These are phyloP conservation scores for Lepraria neglecta DNA, from an alignment of 495 filamentous ascomycete species.

Conservation along the genomic window DNA sequence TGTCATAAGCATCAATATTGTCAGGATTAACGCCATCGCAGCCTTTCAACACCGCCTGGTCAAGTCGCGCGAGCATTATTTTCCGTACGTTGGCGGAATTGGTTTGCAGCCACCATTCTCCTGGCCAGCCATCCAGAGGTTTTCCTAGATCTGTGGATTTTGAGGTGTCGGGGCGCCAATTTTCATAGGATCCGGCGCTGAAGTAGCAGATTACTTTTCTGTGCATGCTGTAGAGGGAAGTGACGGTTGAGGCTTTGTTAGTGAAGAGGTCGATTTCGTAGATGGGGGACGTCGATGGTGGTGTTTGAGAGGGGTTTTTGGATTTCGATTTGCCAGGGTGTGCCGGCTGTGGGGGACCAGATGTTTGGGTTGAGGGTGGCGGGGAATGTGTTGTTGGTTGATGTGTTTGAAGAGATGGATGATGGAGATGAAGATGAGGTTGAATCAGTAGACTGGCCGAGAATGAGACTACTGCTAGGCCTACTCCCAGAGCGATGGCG, in stretches of 20 bases:
- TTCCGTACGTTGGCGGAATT: slow-evolving; percentile 49
- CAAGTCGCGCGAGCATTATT: slow-evolving; percentile 55
- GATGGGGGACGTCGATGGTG: slow-evolving; percentile 42
- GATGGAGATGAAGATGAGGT: slow-evolving; percentile 4
- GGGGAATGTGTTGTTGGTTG: background rate
- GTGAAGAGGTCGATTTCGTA: slow-evolving; percentile 61
- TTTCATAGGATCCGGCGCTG: slow-evolving; percentile 59
- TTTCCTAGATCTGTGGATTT: slow-evolving; percentile 44
- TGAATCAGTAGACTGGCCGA: background rate
- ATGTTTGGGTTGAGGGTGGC: background rate
- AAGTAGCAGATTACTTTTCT: slow-evolving; percentile 70
- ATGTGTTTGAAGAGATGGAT: too few species aligned
- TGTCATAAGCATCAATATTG: slow-evolving; percentile 63
- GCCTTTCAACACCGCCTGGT: slow-evolving; percentile 51
- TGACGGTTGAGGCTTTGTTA: slow-evolving; percentile 42
- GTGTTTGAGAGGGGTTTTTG: slow-evolving; percentile 40
- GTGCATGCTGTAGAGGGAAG: slow-evolving; percentile 40
- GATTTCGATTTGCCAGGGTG: slow-evolving; percentile 53
- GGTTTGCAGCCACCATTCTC: slow-evolving; percentile 61
- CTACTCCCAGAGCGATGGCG: slow-evolving; percentile 4
- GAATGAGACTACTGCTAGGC: slow-evolving; percentile 6
- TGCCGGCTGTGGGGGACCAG: slow-evolving; percentile 27
- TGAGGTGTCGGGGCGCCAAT: slow-evolving; percentile 50
- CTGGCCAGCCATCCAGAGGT: slow-evolving; percentile 53
- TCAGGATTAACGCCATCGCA: slow-evolving; percentile 70